phyloP scores from a whole-genome alignment of 2,329 filamentous ascomycete species.

The Sporothrix euskadiensis region DNA sequence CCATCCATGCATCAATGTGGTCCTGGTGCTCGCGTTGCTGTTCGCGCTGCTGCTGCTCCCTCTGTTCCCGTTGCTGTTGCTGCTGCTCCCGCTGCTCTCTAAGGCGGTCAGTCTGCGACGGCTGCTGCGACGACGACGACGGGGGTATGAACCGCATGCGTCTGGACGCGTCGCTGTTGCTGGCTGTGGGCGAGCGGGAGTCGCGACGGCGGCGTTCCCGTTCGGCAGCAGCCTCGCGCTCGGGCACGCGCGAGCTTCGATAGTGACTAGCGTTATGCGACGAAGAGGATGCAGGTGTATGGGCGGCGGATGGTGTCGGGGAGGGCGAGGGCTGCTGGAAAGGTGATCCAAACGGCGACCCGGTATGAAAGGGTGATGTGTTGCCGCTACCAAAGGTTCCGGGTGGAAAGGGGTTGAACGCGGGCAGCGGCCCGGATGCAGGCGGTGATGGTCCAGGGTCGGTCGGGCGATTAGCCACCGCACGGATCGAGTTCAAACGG shows the following conservation, averaged over 20 bases:
- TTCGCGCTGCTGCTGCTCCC: background rate
- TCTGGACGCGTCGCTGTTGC: background rate
- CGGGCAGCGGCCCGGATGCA: background rate
- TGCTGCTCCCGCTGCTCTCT: slow-evolving; percentile 10
- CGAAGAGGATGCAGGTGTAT: slow-evolving; percentile 12
- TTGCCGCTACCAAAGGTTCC: background rate
- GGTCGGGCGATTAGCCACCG: background rate
- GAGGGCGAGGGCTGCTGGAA: background rate
- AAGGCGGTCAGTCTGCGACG: slow-evolving; percentile 5
- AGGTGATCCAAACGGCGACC: background rate
- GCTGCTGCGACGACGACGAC: background rate
- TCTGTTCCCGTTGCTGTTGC: background rate
- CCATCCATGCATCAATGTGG: slow-evolving; percentile 21
- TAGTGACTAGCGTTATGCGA: slow-evolving; percentile 19
- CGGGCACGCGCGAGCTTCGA: slow-evolving; percentile 28
- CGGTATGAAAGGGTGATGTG: background rate
- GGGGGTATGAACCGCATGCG: background rate
- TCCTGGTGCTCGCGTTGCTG: slow-evolving; percentile 4
- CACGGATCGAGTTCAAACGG: slow-evolving; percentile 5
- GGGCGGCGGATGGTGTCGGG: slow-evolving; percentile 11
- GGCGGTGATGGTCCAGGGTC: background rate
- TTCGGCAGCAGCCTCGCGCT: slow-evolving; percentile 22
- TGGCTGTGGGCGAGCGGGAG: slow-evolving; percentile 31
- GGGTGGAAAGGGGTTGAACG: background rate
- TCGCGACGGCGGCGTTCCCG: slow-evolving; percentile 31